phyloP scores from a whole-genome alignment of 306 rosid genomes.

The Citrullus mucosospermus region DNA sequence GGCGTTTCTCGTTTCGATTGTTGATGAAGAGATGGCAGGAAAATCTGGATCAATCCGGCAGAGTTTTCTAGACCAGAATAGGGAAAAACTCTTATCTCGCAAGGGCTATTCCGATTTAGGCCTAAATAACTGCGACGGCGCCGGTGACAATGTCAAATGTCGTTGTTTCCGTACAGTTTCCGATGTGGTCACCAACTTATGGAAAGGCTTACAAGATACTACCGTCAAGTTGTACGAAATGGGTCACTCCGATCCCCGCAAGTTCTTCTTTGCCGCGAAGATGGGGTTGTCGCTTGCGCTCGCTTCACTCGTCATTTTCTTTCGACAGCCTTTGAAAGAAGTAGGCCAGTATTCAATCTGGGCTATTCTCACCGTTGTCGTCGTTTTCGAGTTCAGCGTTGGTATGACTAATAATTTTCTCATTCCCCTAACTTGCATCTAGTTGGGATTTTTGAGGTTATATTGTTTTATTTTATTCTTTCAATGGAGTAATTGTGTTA shows the following conservation, averaged over 20 bases:
- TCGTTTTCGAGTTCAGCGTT: conserved; percentile 85
- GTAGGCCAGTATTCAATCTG: conserved; percentile 55
- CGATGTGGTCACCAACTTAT: conserved; percentile 21
- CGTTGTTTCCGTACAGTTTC: conserved; percentile 26
- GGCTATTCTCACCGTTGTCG: conserved; percentile 95
- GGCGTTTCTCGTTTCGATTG: neutral
- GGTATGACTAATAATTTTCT: conserved; percentile 29
- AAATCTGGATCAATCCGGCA: conserved; percentile 41
- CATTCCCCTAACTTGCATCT: neutral
- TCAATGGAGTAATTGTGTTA: neutral
- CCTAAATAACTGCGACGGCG: conserved; percentile 2
- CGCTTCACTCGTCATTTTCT: conserved; percentile 55
- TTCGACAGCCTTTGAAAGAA: conserved; percentile 43
- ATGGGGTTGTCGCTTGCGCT: conserved; percentile 74
- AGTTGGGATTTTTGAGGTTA: neutral
- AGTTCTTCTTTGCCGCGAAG: conserved; percentile 62
- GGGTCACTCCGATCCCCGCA: conserved; percentile 78
- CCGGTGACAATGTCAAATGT: conserved; percentile 7
- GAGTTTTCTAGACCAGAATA: conserved; percentile 48
- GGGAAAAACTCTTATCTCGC: conserved; percentile 34
- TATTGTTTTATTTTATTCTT: neutral
- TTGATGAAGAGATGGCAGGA: conserved; percentile 16
- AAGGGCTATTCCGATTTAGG: conserved; percentile 30
- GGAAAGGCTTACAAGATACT: neutral
- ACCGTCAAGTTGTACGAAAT: conserved; percentile 25